A percentile compares a stretch with the other conserved stretches of the same genome.
phyloP scores from a whole-genome alignment of 345 rosid species.

The Syzygium oleosum region DNA sequence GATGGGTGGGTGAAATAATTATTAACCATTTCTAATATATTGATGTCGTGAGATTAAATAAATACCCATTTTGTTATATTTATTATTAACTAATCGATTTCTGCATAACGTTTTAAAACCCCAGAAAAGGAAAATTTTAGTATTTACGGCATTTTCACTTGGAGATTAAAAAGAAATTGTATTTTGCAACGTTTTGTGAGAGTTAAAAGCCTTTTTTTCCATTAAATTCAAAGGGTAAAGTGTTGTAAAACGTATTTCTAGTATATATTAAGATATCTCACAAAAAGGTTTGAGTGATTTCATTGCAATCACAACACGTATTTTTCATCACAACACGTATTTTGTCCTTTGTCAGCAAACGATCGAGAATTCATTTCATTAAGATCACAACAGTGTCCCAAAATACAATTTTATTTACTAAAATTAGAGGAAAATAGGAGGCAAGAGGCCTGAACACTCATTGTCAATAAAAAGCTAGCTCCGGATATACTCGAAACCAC shows the following conservation, averaged over 20 bases:
- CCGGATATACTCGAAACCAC: background rate
- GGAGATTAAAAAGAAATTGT: background rate
- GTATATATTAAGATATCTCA: background rate
- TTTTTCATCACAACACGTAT: fast-evolving
- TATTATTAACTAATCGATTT: background rate
- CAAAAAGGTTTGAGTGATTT: background rate
- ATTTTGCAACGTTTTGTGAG: background rate
- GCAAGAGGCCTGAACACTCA: no score
- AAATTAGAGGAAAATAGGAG: no score
- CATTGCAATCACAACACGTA: fast-evolving
- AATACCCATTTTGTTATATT: fast-evolving
- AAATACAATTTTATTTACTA: no score
- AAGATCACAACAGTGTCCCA: background rate
- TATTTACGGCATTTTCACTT: fast-evolving
- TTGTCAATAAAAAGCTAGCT: background rate
- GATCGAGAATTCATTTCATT: background rate
- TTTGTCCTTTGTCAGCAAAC: background rate
- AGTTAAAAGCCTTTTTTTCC: background rate
- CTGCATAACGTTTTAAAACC: fast-evolving
- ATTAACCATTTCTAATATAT: background rate
- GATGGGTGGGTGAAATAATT: no score
- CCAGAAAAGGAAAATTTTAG: fast-evolving
- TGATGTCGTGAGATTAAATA: background rate
- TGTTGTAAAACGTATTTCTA: background rate
- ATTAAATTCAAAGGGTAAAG: background rate